Evolutionary conservation across 768 basidiomycete genomes (phyloP).

Genomic region (Royoungia palumana): DNA sequence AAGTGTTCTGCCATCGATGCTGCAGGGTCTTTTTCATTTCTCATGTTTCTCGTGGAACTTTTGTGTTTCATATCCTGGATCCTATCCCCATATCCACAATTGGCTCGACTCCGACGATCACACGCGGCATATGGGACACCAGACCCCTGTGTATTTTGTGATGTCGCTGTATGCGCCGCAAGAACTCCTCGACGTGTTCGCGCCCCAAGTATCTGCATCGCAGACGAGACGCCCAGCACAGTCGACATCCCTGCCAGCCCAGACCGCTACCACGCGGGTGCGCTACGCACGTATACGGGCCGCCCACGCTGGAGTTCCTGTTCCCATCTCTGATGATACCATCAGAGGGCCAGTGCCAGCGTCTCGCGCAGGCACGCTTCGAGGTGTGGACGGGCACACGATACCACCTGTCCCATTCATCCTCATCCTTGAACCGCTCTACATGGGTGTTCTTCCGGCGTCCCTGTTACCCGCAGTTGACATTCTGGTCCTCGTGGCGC

Average conservation of each 20-base stretch:
- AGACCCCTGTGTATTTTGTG: conserved; percentile 46
- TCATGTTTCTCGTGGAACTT: too few species aligned
- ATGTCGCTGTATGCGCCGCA: conserved; percentile 39
- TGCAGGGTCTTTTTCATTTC: neutral
- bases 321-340: neutral
- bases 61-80: too few species aligned
- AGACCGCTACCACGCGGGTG: conserved; percentile 31
- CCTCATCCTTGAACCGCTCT: conserved; percentile 56
- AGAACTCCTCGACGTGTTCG: conserved; percentile 22
- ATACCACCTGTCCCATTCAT: conserved; percentile 46
- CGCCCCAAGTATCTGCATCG: conserved; percentile 4
- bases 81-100: too few species aligned
- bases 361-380: too few species aligned
- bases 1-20: conserved; percentile 19
- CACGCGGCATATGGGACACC: too few species aligned
- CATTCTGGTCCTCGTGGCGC: conserved; percentile 28
- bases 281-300: conserved; percentile 59
- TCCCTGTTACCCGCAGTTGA: conserved; percentile 40
- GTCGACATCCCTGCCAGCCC: neutral
- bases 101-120: too few species aligned
- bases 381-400: too few species aligned
- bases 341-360: too few species aligned
- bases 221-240: too few species aligned
- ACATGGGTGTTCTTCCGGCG: conserved; percentile 56
- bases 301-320: conserved; percentile 47